Percentiles rank a stretch among this genome's conserved stretches.
Conservation (phyloP, 2,329 filamentous ascomycete species). For the Arachnopeziza araneosa region DNA sequence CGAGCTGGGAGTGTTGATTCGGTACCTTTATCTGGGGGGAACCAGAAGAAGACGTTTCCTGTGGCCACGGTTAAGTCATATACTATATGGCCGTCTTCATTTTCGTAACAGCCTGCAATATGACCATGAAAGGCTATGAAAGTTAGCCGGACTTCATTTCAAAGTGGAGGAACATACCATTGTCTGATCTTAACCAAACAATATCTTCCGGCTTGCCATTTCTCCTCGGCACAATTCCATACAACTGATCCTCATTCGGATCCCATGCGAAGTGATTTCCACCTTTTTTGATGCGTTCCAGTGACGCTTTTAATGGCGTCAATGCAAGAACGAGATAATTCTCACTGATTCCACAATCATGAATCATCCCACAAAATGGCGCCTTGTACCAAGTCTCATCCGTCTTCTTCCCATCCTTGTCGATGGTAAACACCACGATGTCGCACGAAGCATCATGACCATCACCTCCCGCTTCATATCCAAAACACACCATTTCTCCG, state of each 20-base stretch:
- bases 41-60: slow-evolving; percentile 22
- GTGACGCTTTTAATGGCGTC: slow-evolving; percentile 42
- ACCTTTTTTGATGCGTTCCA: slow-evolving; percentile 39
- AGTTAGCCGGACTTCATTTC: not conserved
- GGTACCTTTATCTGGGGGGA: slow-evolving; percentile 18
- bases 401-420: slow-evolving; percentile 37
- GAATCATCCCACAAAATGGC: slow-evolving; percentile 48
- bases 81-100: slow-evolving; percentile 36
- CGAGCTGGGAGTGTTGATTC: slow-evolving; percentile 9
- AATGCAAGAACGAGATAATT: slow-evolving; percentile 44
- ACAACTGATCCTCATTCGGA: slow-evolving; percentile 49
- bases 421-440: slow-evolving; percentile 42
- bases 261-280: slow-evolving; percentile 49
- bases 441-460: slow-evolving; percentile 39
- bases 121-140: slow-evolving; percentile 31
- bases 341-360: slow-evolving; percentile 43
- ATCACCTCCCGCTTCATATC: slow-evolving; percentile 43
- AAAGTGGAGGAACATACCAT: slow-evolving; percentile 35
- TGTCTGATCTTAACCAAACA: slow-evolving; percentile 45
- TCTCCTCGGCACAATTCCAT: slow-evolving; percentile 46
- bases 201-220: slow-evolving; percentile 47
- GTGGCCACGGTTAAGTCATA: slow-evolving; percentile 19
- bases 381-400: slow-evolving; percentile 45
- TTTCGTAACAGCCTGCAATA: slow-evolving; percentile 43
- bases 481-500: slow-evolving; percentile 47